These are phyloP conservation scores for Coccomyxa sp. DNA, from an alignment of 139 green algal species.

Conservation along the genomic window DNA sequence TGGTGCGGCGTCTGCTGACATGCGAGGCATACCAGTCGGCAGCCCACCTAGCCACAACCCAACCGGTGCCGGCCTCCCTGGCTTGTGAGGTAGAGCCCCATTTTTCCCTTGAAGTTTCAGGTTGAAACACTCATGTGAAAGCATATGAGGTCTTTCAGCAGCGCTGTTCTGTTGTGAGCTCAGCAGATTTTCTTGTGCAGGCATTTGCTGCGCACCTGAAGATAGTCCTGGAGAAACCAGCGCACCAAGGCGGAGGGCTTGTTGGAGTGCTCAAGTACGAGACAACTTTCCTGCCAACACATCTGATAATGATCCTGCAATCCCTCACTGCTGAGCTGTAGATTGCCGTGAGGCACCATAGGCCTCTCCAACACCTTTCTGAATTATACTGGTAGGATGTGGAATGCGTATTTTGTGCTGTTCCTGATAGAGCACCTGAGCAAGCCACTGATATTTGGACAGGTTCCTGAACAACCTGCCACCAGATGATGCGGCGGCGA, in stretches of 20 bases:
- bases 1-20: neutral
- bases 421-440: too few relatives aligned
- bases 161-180: too few relatives aligned
- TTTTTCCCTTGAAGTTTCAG: too few relatives aligned
- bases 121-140: too few relatives aligned
- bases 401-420: too few relatives aligned
- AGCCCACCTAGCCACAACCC: neutral
- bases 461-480: neutral
- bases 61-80: too few relatives aligned
- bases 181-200: neutral
- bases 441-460: too few relatives aligned
- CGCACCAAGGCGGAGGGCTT: neutral
- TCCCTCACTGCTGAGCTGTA: neutral
- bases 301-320: neutral
- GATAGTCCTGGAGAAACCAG: neutral
- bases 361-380: too few relatives aligned
- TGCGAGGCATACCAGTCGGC: neutral
- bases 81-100: too few relatives aligned
- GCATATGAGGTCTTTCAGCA: too few relatives aligned
- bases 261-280: neutral
- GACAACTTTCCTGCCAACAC: neutral
- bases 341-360: neutral
- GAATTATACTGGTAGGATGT: too few relatives aligned
- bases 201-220: neutral
- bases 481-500: too few relatives aligned